phyloP scores from a whole-genome alignment of 2,329 filamentous ascomycete species.

The Chrysoporthe puriensis region DNA sequence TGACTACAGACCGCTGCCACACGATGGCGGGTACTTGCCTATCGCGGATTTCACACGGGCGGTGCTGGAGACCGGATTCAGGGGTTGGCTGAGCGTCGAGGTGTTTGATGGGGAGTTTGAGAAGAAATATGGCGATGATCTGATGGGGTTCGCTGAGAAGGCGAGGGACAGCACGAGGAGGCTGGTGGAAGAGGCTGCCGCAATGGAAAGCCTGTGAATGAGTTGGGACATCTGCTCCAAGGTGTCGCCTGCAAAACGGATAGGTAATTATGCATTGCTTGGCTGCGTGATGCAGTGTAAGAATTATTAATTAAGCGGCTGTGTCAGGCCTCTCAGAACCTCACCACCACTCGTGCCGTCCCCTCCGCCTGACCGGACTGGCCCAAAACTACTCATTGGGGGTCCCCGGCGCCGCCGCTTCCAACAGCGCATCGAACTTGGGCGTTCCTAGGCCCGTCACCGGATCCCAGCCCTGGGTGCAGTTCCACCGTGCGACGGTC shows the following conservation, averaged over 20 bases:
- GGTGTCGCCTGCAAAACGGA: not conserved
- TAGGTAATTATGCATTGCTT: not conserved
- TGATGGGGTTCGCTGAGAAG: conserved; percentile 35
- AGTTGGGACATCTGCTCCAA: not conserved
- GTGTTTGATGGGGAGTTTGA: conserved; percentile 39
- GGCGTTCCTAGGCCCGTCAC: conserved; percentile 28
- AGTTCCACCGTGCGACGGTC: conserved; percentile 23
- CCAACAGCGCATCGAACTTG: conserved; percentile 22
- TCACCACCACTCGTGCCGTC: not conserved
- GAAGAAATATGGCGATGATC: conserved; percentile 38
- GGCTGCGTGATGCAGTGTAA: too few species aligned
- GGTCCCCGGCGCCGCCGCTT: conserved; percentile 22
- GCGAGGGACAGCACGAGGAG: conserved; percentile 26
- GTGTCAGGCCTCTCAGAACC: not conserved
- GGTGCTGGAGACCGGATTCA: conserved; percentile 64
- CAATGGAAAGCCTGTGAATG: not conserved
- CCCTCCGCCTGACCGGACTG: not conserved
- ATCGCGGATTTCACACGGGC: conserved; percentile 66
- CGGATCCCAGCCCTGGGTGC: conserved; percentile 48
- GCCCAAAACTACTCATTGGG: conserved; percentile 10
- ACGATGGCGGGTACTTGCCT: conserved; percentile 71
- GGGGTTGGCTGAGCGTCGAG: conserved; percentile 37
- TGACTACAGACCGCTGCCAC: conserved; percentile 70
- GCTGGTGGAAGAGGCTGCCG: conserved; percentile 21
- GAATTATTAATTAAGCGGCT: not conserved